Conservation (phyloP, 78 protist species). For the Cavenderia fasciculata region DNA sequence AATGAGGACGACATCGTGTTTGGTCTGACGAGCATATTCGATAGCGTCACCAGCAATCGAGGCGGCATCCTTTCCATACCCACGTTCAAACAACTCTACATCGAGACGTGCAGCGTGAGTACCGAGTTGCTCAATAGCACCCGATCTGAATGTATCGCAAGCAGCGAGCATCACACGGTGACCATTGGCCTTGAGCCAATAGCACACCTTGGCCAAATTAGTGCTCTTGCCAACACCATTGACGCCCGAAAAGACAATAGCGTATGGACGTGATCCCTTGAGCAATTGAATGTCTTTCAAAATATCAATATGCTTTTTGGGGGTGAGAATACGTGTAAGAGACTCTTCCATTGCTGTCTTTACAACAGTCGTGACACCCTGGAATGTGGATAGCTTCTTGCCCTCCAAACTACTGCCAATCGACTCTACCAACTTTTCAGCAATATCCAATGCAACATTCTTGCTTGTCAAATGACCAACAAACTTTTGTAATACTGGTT, state of each 20-base stretch:
- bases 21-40: constrained; percentile 58
- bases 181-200: constrained; percentile 88
- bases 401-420: constrained; percentile 91
- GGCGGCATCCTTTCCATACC: constrained; percentile 97
- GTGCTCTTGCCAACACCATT: constrained; percentile 98
- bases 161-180: constrained; percentile 96
- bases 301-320: constrained; percentile 87
- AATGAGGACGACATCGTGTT: constrained; percentile 94
- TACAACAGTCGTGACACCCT: constrained; percentile 52
- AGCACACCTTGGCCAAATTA: constrained; percentile 93
- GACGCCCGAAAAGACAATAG: constrained; percentile 92
- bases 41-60: constrained; percentile 94
- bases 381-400: constrained; percentile 72
- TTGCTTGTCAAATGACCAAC: constrained; percentile 85
- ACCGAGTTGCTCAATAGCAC: constrained; percentile 98
- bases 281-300: constrained; percentile 82
- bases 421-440: constrained; percentile 87
- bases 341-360: constrained; percentile 81
- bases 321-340: constrained; percentile 95
- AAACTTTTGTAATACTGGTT: constrained; percentile 78
- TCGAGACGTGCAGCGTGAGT: constrained; percentile 89
- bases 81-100: constrained; percentile 87
- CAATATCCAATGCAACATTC: constrained; percentile 97
- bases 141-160: constrained; percentile 99
- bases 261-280: constrained; percentile 80